Evolutionary conservation across 768 basidiomycete species (phyloP), one percentile per base, ranked within the genome.

Genomic region (Pleurotus ostreatus): DNA sequence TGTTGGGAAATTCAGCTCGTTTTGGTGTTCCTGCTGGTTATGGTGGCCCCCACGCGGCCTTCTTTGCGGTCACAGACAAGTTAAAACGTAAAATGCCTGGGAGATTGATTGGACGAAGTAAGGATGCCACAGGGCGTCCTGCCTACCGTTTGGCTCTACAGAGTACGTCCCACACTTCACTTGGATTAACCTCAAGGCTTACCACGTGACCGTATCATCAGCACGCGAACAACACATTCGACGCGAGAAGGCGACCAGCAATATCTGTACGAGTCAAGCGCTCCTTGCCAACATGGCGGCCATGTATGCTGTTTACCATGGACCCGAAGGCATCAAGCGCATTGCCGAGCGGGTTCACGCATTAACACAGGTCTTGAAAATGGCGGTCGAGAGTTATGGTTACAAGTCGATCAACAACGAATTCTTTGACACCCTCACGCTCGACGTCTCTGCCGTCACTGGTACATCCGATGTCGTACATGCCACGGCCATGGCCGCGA

Each of bases 11-110:
- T 69, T 93, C 94, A 13, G 96, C 90, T 26, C 85, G 97, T 15
- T 99, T 99, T 65, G 97, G 97, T 66, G 96, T 99, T 13, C 95
- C 96, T 16, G 82, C 87, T 45, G 96, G 96, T n/a, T 97, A 94
- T 69, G 96, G 96, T 54, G 96, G 96, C 13, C 96, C 96, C 16
- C 96, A 99, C 67, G 96, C 89, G 16, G 97, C 92, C 0, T 99
- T 98, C 80, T 98, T 99, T 68, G 92, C 97, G 2, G 91, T 92
- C 61, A 91, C 85, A 16, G 93, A 98, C 56, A 84, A 80, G 59
- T 74, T 98, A 55, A 99, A 98, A 80, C 79, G 96, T 61, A 96
- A 95, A 76, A 97, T 98, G 93, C 97, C 97, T n/a, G 97, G 97
- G 54, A 83, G 97, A 55, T 72, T 99, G 49, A 91, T 99, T 66